These are phyloP conservation scores for Alternaria viburni DNA, from an alignment of 2,329 filamentous ascomycete species.

Conservation along the genomic window DNA sequence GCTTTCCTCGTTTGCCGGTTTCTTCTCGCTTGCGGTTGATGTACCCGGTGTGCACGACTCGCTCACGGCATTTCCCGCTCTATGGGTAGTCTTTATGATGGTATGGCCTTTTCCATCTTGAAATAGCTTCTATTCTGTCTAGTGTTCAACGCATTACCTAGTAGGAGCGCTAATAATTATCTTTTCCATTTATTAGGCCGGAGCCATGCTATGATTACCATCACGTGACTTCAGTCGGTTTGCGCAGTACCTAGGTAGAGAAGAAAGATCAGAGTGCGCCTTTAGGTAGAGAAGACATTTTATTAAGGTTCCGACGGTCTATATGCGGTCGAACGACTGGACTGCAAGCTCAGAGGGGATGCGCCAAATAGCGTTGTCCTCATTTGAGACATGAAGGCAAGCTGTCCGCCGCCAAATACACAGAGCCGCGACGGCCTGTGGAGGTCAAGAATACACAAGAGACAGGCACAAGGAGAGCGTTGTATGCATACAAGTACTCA, in stretches of 20 bases:
- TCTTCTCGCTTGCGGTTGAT: not conserved
- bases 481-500: no score
- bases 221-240: not conserved
- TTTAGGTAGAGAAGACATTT: not conserved
- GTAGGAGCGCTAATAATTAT: not conserved
- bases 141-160: not conserved
- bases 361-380: not conserved
- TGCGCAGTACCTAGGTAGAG: not conserved
- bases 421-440: no score
- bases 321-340: accelerated
- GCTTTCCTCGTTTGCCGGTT: not conserved
- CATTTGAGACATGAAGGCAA: no score
- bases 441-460: no score
- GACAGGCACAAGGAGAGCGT: no score
- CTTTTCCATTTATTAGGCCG: not conserved
- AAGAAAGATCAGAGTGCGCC: no score
- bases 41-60: not conserved
- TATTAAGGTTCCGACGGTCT: not conserved
- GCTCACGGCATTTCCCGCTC: not conserved
- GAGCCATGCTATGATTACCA: not conserved
- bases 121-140: not conserved
- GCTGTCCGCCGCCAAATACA: no score
- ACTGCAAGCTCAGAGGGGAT: not conserved
- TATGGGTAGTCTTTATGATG: not conserved
- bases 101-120: not conserved